Evolutionary conservation across 805 yeast species (phyloP).

Genomic region (Hanseniaspora opuntiae): DNA sequence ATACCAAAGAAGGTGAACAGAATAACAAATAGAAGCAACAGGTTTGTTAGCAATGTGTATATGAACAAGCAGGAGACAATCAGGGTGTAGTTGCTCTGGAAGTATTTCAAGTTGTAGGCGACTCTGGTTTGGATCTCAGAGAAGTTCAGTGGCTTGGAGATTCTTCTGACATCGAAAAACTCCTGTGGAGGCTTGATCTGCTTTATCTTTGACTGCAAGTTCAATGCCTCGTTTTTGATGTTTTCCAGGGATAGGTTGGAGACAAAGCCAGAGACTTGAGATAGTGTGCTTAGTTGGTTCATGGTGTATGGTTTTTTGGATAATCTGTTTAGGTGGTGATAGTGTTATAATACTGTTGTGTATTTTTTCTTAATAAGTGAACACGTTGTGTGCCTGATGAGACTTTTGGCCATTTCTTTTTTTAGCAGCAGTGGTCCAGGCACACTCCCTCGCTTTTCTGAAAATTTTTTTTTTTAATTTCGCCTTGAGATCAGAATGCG

Average conservation of each 20-base stretch:
- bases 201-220: conserved; percentile 51
- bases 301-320: background rate
- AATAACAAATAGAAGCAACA: conserved; percentile 71
- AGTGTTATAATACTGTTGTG: no score
- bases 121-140: conserved; percentile 83
- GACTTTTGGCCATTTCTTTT: no score
- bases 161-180: conserved; percentile 77
- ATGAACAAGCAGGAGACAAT: conserved; percentile 60
- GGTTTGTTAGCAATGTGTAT: conserved; percentile 79
- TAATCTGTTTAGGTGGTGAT: no score
- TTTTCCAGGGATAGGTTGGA: conserved; percentile 24
- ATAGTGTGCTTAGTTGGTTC: conserved; percentile 9
- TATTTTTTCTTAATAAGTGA: no score
- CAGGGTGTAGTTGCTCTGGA: conserved; percentile 70
- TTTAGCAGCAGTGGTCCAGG: no score
- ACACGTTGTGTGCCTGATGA: no score
- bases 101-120: conserved; percentile 72
- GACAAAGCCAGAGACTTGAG: conserved; percentile 22
- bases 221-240: conserved; percentile 32
- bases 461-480: no score
- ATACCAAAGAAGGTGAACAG: conserved; percentile 60
- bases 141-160: conserved; percentile 82
- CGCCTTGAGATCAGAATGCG: no score
- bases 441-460: no score
- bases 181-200: conserved; percentile 82